Evolutionary conservation across 1,139 yeast species (phyloP).

Genomic region (Geotrichum siamense): DNA sequence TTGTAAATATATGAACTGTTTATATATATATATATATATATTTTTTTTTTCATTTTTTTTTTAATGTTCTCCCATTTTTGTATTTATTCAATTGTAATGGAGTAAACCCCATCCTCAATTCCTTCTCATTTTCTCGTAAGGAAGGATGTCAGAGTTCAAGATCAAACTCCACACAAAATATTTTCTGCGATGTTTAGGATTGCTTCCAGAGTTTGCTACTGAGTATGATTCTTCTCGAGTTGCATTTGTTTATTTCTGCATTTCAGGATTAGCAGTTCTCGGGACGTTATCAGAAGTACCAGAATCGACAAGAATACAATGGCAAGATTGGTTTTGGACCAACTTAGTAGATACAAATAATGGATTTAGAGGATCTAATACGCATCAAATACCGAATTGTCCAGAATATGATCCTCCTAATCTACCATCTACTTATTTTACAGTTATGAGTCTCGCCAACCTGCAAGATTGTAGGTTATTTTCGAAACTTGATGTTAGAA

Average conservation of each 20-base stretch:
- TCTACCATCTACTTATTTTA: slow-evolving; percentile 54
- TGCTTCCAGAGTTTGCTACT: slow-evolving; percentile 34
- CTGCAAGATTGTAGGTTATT: slow-evolving; percentile 40
- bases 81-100: no score
- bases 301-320: slow-evolving; percentile 30
- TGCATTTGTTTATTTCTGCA: slow-evolving; percentile 58
- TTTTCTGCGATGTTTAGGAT: slow-evolving; percentile 30
- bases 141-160: slow-evolving; percentile 1
- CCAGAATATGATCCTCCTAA: slow-evolving; percentile 50
- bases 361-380: slow-evolving; percentile 52
- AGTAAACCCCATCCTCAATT: no score
- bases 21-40: no score
- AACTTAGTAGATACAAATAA: slow-evolving; percentile 40
- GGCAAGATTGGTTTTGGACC: slow-evolving; percentile 44
- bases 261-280: slow-evolving; percentile 54
- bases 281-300: slow-evolving; percentile 32
- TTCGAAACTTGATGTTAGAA: slow-evolving; percentile 38
- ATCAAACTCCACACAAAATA: slow-evolving; percentile 26
- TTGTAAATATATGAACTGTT: no score
- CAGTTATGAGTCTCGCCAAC: slow-evolving; percentile 38
- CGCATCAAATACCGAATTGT: slow-evolving; percentile 34
- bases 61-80: no score
- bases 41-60: no score
- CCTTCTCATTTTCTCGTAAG: neutral
- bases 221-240: slow-evolving; percentile 54